Conservation (phyloP, 116 monocot species). For the Trichopus zeylanicus region DNA sequence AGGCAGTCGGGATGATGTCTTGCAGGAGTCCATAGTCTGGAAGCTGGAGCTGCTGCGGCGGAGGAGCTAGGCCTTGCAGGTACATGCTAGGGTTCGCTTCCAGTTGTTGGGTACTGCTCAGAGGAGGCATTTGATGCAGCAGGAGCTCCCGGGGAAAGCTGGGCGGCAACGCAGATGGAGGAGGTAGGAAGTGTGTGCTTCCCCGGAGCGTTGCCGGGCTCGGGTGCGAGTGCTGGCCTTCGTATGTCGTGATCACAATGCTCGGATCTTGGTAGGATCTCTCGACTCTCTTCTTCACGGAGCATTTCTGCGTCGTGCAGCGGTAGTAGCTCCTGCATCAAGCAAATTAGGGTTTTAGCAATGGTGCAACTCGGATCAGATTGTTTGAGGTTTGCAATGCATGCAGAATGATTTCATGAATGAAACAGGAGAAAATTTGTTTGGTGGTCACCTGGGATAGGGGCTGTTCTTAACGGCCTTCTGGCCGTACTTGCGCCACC, state of each 20-base stretch:
- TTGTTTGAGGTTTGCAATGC: no score
- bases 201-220: conserved; percentile 48
- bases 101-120: not conserved
- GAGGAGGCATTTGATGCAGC: conserved; percentile 17
- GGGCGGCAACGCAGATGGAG: conserved; percentile 5
- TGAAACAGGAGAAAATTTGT: not conserved
- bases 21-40: conserved; percentile 58
- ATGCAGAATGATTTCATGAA: not conserved
- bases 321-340: conserved; percentile 77
- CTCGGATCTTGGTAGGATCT: conserved; percentile 73
- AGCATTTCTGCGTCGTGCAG: conserved; percentile 81
- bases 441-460: conserved; percentile 53
- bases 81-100: conserved; percentile 17
- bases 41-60: conserved; percentile 32
- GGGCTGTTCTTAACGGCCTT: conserved; percentile 96
- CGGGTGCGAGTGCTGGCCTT: conserved; percentile 81
- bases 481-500: conserved; percentile 96
- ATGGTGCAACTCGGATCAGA: no score
- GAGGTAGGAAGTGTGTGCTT: conserved; percentile 14
- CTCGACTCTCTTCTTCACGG: conserved; percentile 91
- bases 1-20: conserved; percentile 59
- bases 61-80: conserved; percentile 15
- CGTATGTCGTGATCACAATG: conserved; percentile 83
- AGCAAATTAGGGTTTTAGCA: no score
- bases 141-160: conserved; percentile 27